Percentiles rank a stretch among this genome's conserved stretches.
Evolutionary conservation across 2,329 filamentous ascomycete genomes (phyloP).

Genomic region (Hypoxylon sp.): DNA sequence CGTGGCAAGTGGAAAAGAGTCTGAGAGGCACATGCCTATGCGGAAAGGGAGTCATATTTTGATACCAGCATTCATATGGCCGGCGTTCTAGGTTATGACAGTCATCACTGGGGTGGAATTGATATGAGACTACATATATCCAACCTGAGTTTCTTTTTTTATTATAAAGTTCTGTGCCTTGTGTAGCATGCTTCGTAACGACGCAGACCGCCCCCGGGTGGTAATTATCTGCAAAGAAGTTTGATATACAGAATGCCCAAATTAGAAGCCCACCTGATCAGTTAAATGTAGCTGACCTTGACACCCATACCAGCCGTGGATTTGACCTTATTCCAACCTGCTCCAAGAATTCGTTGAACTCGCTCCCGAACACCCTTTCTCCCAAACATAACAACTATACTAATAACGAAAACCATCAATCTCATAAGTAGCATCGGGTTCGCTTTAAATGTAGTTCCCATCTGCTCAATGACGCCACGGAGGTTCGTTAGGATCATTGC

Average conservation of each 20-base stretch:
- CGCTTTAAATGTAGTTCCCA: conserved; percentile 66
- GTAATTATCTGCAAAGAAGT: conserved; percentile 48
- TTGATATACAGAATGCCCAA: conserved; percentile 42
- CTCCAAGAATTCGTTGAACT: conserved; percentile 76
- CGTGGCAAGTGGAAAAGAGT: conserved; percentile 14
- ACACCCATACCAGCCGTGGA: conserved; percentile 95
- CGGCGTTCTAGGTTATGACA: conserved; percentile 49
- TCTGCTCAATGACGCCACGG: conserved; percentile 65
- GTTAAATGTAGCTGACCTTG: conserved; percentile 95
- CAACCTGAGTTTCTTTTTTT: conserved; percentile 25
- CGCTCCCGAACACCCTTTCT: conserved; percentile 82
- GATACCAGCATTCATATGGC: conserved; percentile 42
- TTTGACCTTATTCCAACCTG: conserved; percentile 84
- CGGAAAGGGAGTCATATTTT: conserved; percentile 23
- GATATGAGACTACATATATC: conserved; percentile 37
- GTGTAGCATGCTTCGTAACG: conserved; percentile 26
- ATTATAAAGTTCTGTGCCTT: conserved; percentile 26
- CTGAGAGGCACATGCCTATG: not conserved
- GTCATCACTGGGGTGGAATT: conserved; percentile 38
- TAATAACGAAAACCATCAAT: conserved; percentile 83
- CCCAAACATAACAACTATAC: conserved; percentile 82
- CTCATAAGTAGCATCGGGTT: conserved; percentile 71
- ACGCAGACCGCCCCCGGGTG: conserved; percentile 28
- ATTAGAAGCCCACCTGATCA: conserved; percentile 18
- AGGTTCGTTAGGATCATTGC: conserved; percentile 68